phyloP scores from a whole-genome alignment of 257 asterid species.

The Solanum dulcamara region DNA sequence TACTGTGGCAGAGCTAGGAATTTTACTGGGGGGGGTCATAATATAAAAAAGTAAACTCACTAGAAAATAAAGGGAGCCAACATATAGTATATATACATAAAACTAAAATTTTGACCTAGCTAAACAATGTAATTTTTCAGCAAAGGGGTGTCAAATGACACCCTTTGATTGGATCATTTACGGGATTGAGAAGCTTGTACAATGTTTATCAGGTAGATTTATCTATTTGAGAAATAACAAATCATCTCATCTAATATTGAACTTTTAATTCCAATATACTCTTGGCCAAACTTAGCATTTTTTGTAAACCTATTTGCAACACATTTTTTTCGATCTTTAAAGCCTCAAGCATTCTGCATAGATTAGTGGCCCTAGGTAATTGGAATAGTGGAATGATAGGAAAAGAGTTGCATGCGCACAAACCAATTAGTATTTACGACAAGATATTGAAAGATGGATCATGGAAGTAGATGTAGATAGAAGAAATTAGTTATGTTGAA shows the following conservation, averaged over 20 bases:
- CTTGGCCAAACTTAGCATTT: not conserved
- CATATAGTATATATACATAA: not conserved
- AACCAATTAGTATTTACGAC: not conserved
- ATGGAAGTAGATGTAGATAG: not conserved
- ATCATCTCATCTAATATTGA: not conserved
- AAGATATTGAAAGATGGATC: not conserved
- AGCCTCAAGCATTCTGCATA: not conserved
- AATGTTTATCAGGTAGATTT: not conserved
- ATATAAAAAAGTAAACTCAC: not conserved
- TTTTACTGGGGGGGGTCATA: not conserved
- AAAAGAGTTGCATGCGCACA: not conserved
- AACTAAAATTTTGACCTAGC: not conserved
- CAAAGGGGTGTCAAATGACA: not conserved
- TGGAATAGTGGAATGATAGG: not conserved
- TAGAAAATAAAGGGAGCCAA: not conserved
- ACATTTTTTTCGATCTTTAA: not conserved
- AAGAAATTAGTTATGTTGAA: not conserved
- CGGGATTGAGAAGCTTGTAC: not conserved
- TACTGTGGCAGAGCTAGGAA: not conserved
- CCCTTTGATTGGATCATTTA: not conserved
- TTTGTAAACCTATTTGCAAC: not conserved
- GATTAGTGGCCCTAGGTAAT: not conserved
- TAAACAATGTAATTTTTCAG: not conserved
- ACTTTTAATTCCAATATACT: not conserved
- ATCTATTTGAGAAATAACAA: not conserved